phyloP scores from a whole-genome alignment of 2,329 filamentous ascomycete genomes.

The Colletotrichum tabaci region DNA sequence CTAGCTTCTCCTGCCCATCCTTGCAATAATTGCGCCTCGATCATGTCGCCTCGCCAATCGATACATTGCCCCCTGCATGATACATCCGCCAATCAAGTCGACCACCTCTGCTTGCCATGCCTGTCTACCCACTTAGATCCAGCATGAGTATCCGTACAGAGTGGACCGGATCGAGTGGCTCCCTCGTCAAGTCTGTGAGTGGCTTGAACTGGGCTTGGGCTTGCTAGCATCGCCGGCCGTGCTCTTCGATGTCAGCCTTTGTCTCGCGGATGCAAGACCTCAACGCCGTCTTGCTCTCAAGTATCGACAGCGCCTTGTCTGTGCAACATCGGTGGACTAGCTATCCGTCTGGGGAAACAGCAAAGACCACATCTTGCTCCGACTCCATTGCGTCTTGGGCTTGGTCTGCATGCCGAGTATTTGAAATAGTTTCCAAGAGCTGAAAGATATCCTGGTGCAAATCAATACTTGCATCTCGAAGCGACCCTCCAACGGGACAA shows the following conservation, averaged over 20 bases:
- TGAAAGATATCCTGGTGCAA: conserved; percentile 13
- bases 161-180: not conserved
- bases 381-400: not conserved
- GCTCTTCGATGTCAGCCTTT: conserved; percentile 25
- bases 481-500: conserved; percentile 10
- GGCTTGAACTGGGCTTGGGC: not conserved
- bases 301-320: not conserved
- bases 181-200: conserved; percentile 2
- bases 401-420: no score
- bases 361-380: conserved; percentile 8
- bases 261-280: not conserved
- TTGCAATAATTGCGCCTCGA: conserved; percentile 20
- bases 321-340: no score
- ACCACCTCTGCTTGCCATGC: not conserved
- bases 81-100: conserved; percentile 9
- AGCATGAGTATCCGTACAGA: not conserved
- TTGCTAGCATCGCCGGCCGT: conserved; percentile 12
- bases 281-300: not conserved
- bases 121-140: not conserved
- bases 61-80: not conserved
- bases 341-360: not conserved
- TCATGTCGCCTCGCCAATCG: conserved; percentile 32
- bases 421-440: not conserved
- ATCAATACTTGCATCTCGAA: conserved; percentile 26
- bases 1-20: conserved; percentile 17